Percentiles rank a stretch among this genome's conserved stretches.
phyloP scores from a whole-genome alignment of 306 rosid species.

The Trifolium repens region DNA sequence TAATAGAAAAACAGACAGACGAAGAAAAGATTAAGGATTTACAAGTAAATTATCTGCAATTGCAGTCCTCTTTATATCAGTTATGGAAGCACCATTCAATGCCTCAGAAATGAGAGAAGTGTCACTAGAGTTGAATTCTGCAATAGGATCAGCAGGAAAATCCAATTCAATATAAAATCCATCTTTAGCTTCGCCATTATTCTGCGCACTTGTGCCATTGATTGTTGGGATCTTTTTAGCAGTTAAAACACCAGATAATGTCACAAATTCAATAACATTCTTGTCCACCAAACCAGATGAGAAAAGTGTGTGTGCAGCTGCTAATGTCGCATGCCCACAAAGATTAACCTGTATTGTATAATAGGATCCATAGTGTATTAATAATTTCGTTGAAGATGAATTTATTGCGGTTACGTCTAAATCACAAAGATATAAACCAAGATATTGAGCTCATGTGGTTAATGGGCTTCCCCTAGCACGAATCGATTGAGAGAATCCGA shows the following conservation, averaged over 20 bases:
- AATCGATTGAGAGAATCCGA: too few species aligned
- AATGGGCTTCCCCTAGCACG: too few species aligned
- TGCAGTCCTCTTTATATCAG: slow-evolving; percentile 43
- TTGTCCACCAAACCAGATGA: slow-evolving; percentile 53
- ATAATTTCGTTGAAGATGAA: not conserved
- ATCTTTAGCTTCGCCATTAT: not conserved
- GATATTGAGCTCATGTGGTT: too few species aligned
- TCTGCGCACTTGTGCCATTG: not conserved
- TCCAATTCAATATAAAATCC: slow-evolving; percentile 52
- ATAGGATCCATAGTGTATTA: not conserved
- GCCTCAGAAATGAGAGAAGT: slow-evolving; percentile 45
- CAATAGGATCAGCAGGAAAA: slow-evolving; percentile 45
- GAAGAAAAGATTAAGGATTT: slow-evolving; percentile 30
- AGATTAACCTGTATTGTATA: slow-evolving; percentile 60
- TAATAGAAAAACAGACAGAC: too few species aligned
- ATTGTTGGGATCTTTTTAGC: slow-evolving; percentile 45
- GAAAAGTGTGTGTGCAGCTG: slow-evolving; percentile 67
- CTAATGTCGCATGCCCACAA: slow-evolving; percentile 91
- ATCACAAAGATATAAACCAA: too few species aligned
- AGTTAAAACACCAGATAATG: slow-evolving; percentile 71
- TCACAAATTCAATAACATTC: slow-evolving; percentile 58
- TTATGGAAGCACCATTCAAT: slow-evolving; percentile 47
- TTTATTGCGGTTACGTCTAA: too few species aligned
- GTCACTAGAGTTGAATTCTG: slow-evolving; percentile 45
- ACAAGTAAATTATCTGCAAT: slow-evolving; percentile 38